phyloP scores from a whole-genome alignment of 2,329 filamentous ascomycete species.

The Cladosporium sp. region DNA sequence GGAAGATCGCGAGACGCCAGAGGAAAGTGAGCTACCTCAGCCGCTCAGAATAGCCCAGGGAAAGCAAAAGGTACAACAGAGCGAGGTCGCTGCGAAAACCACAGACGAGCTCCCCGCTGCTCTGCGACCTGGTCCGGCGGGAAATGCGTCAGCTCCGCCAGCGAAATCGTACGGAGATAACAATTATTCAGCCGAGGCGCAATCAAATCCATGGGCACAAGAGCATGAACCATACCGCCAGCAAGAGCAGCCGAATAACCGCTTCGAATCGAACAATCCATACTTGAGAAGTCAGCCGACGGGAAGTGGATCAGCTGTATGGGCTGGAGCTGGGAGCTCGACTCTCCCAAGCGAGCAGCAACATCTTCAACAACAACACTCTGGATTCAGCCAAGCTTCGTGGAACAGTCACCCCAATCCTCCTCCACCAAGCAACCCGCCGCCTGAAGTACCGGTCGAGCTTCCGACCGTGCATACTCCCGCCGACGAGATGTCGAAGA shows the following conservation, averaged over 20 bases:
- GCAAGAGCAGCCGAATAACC: constrained; percentile 17
- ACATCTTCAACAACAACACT: constrained; percentile 1
- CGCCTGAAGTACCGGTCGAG: constrained; percentile 38
- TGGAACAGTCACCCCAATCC: constrained; percentile 19
- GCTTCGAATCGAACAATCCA: constrained; percentile 46
- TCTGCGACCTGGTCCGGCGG: constrained; percentile 30
- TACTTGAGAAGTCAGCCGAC: constrained; percentile 30
- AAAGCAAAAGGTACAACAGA: constrained; percentile 26
- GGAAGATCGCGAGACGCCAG: constrained; percentile 18
- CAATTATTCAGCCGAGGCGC: constrained; percentile 22
- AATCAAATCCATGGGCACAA: constrained; percentile 31
- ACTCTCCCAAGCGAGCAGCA: constrained; percentile 9
- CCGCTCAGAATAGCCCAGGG: constrained; percentile 31
- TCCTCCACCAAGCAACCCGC: constrained; percentile 24
- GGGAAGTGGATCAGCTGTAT: constrained; percentile 11
- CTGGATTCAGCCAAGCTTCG: constrained; percentile 3
- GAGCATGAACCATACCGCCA: neutral
- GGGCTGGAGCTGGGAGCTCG: neutral
- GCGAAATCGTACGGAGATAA: constrained; percentile 26
- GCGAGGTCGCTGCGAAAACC: constrained; percentile 21
- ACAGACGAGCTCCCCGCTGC: constrained; percentile 30
- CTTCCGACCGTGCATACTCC: constrained; percentile 45
- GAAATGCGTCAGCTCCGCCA: constrained; percentile 19
- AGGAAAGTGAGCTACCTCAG: constrained; percentile 30
- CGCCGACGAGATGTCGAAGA: constrained; percentile 40